Evolutionary conservation across 2,329 filamentous ascomycete genomes (phyloP).

Genomic region (Diplodia scrobiculata): DNA sequence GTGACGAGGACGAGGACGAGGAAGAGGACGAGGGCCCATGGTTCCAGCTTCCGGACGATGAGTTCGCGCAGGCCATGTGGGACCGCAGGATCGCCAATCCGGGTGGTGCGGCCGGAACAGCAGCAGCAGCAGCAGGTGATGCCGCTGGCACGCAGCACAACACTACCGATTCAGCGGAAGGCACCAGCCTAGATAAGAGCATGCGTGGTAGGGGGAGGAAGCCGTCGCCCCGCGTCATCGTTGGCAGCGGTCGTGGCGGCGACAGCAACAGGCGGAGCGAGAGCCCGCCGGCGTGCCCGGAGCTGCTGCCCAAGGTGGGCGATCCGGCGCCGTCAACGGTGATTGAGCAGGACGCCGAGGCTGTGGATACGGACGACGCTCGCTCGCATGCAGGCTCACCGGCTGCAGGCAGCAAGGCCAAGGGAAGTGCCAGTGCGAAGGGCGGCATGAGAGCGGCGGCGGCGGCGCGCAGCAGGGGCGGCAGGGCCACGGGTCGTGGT

Average conservation of each 20-base stretch:
- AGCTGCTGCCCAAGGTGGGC: slow-evolving; percentile 23
- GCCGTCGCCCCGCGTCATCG: slow-evolving; percentile 4
- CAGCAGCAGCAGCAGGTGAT: slow-evolving; percentile 23
- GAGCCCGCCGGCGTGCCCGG: slow-evolving; percentile 23
- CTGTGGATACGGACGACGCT: background rate
- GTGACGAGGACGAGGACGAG: slow-evolving; percentile 46
- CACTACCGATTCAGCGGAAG: background rate
- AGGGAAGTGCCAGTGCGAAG: slow-evolving; percentile 31
- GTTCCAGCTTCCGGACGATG: slow-evolving; percentile 50
- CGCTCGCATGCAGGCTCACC: slow-evolving; percentile 12
- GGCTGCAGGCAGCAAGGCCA: background rate
- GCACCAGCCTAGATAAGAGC: slow-evolving; percentile 4
- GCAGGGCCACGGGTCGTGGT: background rate
- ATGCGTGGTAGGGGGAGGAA: background rate
- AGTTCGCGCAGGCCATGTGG: slow-evolving; percentile 51
- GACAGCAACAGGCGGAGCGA: slow-evolving; percentile 10
- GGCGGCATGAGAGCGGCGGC: slow-evolving; percentile 34
- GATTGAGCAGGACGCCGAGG: background rate
- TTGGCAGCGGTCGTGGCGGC: background rate
- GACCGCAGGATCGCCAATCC: slow-evolving; percentile 36
- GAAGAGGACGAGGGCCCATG: slow-evolving; percentile 38
- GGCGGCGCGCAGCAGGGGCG: slow-evolving; percentile 34
- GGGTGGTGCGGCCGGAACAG: background rate
- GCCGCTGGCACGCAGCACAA: background rate
- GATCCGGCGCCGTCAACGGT: slow-evolving; percentile 1